Percentiles rank a stretch among this genome's conserved stretches.
Evolutionary conservation across 768 basidiomycete species (phyloP).

Genomic region (Mycena rebaudengoi): DNA sequence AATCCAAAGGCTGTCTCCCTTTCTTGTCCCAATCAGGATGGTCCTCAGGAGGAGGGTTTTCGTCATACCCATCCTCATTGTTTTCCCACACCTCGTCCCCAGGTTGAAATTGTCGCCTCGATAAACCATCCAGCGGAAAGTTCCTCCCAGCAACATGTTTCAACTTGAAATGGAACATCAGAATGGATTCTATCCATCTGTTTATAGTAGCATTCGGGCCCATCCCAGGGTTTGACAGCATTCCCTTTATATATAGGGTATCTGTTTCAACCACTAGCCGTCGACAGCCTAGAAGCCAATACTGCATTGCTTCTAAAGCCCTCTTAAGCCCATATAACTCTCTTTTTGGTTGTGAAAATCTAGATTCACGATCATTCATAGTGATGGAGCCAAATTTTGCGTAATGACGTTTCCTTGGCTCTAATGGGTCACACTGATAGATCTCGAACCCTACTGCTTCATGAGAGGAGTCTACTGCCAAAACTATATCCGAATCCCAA

Average conservation of each 20-base stretch:
- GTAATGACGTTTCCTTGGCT: constrained; percentile 32
- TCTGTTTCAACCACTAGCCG: too few species aligned
- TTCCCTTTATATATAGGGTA: constrained; percentile 42
- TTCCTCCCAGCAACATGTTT: constrained; percentile 34
- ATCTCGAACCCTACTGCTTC: constrained; percentile 46
- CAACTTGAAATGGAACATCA: constrained; percentile 41
- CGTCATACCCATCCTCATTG: not conserved
- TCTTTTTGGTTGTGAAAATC: constrained; percentile 49
- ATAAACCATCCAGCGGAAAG: constrained; percentile 43
- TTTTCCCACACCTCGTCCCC: constrained; percentile 15
- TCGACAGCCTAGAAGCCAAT: constrained; percentile 29
- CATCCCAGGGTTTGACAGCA: constrained; percentile 43
- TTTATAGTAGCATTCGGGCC: constrained; percentile 38
- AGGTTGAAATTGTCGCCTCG: constrained; percentile 21
- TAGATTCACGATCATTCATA: constrained; percentile 42
- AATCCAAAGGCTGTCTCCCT: constrained; percentile 1
- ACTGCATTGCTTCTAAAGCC: constrained; percentile 24
- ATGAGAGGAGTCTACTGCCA: constrained; percentile 47
- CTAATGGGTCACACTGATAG: constrained; percentile 38
- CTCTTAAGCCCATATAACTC: constrained; percentile 47
- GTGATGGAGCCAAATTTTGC: constrained; percentile 47
- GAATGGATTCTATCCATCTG: too few species aligned
- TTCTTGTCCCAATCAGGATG: constrained; percentile 2
- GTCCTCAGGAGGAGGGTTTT: not conserved
- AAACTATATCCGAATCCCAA: constrained; percentile 33